These are phyloP conservation scores for Diaporthe ampelina DNA, from an alignment of 2,329 filamentous ascomycete species.

Conservation along the genomic window DNA sequence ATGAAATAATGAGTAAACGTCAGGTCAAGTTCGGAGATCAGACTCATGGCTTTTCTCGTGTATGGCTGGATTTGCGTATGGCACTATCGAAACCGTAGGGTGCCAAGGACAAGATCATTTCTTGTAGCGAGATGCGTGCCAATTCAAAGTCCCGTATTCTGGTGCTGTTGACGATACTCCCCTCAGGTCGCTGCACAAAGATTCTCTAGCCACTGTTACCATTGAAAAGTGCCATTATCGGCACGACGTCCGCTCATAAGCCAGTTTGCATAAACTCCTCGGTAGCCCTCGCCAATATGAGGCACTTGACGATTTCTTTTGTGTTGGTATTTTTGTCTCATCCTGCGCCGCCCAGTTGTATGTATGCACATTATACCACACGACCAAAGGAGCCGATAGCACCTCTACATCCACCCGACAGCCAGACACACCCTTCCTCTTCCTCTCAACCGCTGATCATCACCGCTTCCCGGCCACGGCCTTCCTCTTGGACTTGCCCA, in stretches of 20 bases:
- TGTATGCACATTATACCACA: background rate
- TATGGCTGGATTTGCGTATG: too few relatives aligned
- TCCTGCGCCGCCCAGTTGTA: constrained; percentile 1
- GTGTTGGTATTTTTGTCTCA: background rate
- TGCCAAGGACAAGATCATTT: too few relatives aligned
- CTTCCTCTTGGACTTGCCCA: constrained; percentile 68
- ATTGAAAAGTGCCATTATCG: background rate
- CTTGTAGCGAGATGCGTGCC: too few relatives aligned
- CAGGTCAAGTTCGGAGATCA: too few relatives aligned
- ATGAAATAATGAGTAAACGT: too few relatives aligned
- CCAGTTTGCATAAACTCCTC: background rate
- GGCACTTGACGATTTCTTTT: background rate
- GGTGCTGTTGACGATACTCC: too few relatives aligned
- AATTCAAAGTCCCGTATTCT: too few relatives aligned
- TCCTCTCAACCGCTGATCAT: background rate
- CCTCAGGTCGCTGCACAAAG: too few relatives aligned
- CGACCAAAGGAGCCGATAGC: background rate
- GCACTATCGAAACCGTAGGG: too few relatives aligned
- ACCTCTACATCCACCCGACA: background rate
- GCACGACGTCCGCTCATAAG: background rate
- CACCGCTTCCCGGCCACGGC: constrained; percentile 55
- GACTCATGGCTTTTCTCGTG: too few relatives aligned
- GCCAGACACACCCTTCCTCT: too few relatives aligned
- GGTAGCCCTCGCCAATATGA: background rate
- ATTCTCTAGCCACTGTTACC: background rate